These are phyloP conservation scores for Eimeria maxima DNA, from an alignment of 169 alveolate genomes.

Conservation along the genomic window DNA sequence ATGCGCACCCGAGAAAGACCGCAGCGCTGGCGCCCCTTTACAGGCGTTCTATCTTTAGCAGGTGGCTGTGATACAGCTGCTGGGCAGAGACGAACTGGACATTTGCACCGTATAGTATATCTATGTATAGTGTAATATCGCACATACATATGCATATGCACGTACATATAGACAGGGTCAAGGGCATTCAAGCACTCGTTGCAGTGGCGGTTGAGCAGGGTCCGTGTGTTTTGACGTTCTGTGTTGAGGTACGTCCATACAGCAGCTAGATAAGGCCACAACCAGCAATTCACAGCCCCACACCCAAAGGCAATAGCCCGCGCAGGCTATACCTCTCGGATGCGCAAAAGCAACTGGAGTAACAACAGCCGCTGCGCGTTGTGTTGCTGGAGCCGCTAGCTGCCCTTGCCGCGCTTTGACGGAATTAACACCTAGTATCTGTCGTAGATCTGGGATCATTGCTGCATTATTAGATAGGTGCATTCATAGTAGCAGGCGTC, in stretches of 20 bases:
- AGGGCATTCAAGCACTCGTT: too few relatives aligned
- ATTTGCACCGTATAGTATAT: too few relatives aligned
- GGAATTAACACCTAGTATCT: background rate
- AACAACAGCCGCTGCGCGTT: background rate
- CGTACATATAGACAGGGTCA: too few relatives aligned
- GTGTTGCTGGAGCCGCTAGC: background rate
- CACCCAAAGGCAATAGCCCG: background rate
- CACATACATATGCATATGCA: too few relatives aligned
- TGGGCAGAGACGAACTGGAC: too few relatives aligned
- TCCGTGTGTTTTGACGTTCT: too few relatives aligned
- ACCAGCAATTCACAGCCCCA: too few relatives aligned
- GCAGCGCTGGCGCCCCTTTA: background rate
- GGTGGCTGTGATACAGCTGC: too few relatives aligned
- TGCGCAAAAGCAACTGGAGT: background rate
- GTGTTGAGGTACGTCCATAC: too few relatives aligned
- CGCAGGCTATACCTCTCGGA: background rate
- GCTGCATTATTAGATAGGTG: background rate
- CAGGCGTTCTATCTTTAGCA: background rate
- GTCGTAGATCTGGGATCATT: background rate
- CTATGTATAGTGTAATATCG: too few relatives aligned
- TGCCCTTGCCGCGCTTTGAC: background rate
- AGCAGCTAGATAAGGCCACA: too few relatives aligned
- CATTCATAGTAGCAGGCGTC: background rate
- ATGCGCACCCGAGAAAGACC: background rate
- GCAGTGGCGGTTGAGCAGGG: too few relatives aligned